Percentiles rank a stretch among this genome's conserved stretches.
These are phyloP conservation scores for Trichomonascaceae sp. DNA, from an alignment of 1,139 yeast genomes.

Conservation along the genomic window DNA sequence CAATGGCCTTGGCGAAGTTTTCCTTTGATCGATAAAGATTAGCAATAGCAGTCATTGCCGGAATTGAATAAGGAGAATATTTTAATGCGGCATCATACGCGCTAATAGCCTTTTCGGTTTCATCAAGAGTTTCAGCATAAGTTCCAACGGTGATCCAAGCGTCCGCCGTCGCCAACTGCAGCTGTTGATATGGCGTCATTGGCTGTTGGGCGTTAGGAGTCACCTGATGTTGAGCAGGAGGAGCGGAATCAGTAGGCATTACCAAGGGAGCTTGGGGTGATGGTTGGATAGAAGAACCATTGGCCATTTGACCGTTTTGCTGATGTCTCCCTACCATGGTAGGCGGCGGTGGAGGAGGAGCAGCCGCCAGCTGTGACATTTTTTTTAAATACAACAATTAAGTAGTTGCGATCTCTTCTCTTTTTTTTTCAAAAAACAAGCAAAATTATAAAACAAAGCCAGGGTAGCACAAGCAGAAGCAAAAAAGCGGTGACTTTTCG, in stretches of 20 bases:
- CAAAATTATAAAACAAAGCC: no score
- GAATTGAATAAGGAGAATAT: constrained; percentile 79
- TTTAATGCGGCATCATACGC: constrained; percentile 89
- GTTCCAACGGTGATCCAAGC: constrained; percentile 90
- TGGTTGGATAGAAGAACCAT: constrained; percentile 5
- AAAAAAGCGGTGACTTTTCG: neutral
- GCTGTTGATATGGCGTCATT: constrained; percentile 42
- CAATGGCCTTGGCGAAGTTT: constrained; percentile 89
- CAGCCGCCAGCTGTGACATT: constrained; percentile 12
- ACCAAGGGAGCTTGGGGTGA: constrained; percentile 7
- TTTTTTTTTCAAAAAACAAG: no score
- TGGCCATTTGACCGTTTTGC: constrained; percentile 9
- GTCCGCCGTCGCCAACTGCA: constrained; percentile 59
- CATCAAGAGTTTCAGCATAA: constrained; percentile 84
- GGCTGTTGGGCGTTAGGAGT: constrained; percentile 13
- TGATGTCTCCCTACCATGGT: constrained; percentile 6
- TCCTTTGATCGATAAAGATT: constrained; percentile 84
- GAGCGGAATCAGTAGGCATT: constrained; percentile 4
- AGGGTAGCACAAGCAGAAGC: neutral
- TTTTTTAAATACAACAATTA: neutral
- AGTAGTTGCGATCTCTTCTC: neutral
- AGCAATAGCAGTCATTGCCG: constrained; percentile 79
- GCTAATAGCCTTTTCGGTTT: constrained; percentile 79
- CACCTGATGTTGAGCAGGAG: constrained; percentile 7
- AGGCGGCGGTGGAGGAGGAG: constrained; percentile 12